Conservation (phyloP, 2,329 filamentous ascomycete genomes). For the Biscogniauxia marginata region DNA sequence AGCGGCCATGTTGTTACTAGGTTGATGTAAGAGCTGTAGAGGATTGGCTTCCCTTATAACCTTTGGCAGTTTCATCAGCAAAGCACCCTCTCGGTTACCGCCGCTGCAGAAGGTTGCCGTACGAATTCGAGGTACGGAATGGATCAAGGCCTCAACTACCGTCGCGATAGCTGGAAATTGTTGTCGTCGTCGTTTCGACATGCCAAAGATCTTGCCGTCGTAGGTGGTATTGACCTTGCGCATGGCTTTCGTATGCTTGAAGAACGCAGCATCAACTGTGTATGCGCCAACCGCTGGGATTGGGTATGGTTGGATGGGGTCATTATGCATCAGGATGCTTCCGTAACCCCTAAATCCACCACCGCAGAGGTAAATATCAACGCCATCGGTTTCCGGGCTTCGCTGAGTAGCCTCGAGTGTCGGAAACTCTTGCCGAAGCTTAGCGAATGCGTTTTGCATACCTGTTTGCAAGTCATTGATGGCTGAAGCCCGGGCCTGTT, state of each 20-base stretch:
- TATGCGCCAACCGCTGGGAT: constrained; percentile 83
- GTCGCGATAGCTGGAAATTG: constrained; percentile 84
- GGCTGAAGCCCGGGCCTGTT: constrained; percentile 44
- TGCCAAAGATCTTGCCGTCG: constrained; percentile 65
- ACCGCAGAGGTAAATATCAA: constrained; percentile 81
- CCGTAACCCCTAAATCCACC: constrained; percentile 91
- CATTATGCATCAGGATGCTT: constrained; percentile 80
- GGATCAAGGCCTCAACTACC: constrained; percentile 72
- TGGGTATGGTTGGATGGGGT: constrained; percentile 73
- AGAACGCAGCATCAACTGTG: constrained; percentile 59
- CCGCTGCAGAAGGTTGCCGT: constrained; percentile 82
- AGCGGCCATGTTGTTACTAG: constrained; percentile 8
- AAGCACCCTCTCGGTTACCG: constrained; percentile 79
- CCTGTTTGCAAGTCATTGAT: constrained; percentile 54
- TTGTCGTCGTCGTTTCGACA: constrained; percentile 73
- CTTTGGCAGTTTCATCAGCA: constrained; percentile 68
- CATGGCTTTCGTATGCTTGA: constrained; percentile 55
- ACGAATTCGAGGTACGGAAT: constrained; percentile 67
- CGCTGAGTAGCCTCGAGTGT: constrained; percentile 47
- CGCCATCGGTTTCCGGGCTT: constrained; percentile 37
- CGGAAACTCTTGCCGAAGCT: constrained; percentile 49
- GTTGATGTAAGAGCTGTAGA: constrained; percentile 42
- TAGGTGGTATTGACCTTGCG: constrained; percentile 48
- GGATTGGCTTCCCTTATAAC: constrained; percentile 64
- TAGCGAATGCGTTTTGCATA: constrained; percentile 59